Conservation (phyloP, 495 filamentous ascomycete genomes). For the Emericellopsis terricola region DNA sequence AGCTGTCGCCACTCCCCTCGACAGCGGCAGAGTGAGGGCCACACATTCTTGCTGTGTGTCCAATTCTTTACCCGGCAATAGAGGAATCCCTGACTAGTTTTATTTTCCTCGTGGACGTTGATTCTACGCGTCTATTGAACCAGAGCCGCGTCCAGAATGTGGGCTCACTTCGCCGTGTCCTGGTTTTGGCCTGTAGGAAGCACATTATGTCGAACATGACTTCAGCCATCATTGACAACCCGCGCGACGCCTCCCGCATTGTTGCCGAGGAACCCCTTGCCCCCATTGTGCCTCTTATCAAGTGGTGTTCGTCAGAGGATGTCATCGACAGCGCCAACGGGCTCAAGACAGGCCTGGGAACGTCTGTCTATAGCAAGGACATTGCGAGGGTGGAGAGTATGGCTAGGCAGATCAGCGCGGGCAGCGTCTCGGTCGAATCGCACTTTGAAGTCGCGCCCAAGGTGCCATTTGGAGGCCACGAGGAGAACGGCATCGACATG, state of each 20-base stretch:
- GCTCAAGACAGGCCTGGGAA: slow-evolving; percentile 35
- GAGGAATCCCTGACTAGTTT: no score
- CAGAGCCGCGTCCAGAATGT: no score
- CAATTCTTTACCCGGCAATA: no score
- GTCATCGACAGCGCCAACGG: slow-evolving; percentile 38
- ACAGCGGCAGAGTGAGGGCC: no score
- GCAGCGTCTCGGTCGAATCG: slow-evolving; percentile 40
- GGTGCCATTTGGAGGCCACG: slow-evolving; percentile 37
- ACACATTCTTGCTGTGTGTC: no score
- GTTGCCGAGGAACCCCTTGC: slow-evolving; percentile 34
- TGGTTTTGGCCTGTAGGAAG: no score
- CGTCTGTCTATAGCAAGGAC: slow-evolving; percentile 38
- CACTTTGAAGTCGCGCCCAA: slow-evolving; percentile 30
- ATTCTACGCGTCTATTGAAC: no score
- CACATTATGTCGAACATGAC: no score
- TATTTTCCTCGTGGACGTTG: no score
- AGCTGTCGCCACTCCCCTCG: no score
- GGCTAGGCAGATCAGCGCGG: slow-evolving; percentile 31
- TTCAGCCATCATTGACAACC: slow-evolving; percentile 32
- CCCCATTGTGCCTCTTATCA: slow-evolving; percentile 37
- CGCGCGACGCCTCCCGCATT: slow-evolving; percentile 21
- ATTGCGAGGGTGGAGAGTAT: slow-evolving; percentile 28
- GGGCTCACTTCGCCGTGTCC: no score
- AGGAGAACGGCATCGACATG: slow-evolving; percentile 43
- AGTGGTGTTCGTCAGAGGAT: slow-evolving; percentile 39